phyloP scores from a whole-genome alignment of 2,329 filamentous ascomycete genomes.

The Aspergillus awamori region DNA sequence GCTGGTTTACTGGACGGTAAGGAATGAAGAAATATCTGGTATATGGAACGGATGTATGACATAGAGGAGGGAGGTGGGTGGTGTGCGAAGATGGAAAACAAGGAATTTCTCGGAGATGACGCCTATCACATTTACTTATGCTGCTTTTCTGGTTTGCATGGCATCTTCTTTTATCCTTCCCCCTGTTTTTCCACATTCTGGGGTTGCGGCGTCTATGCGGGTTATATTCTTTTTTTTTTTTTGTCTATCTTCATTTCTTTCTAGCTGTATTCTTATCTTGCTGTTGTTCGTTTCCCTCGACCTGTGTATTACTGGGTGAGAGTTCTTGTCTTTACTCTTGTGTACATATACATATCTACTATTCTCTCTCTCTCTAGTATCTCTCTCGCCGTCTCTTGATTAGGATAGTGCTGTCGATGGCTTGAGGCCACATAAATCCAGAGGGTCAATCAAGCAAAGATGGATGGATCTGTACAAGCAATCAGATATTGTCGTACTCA shows the following conservation, averaged over 20 bases:
- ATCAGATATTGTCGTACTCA: not conserved
- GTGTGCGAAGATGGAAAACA: not conserved
- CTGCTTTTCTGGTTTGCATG: conserved; percentile 16
- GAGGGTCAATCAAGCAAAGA: not conserved
- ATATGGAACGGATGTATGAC: conserved; percentile 2
- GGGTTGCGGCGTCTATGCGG: conserved; percentile 36
- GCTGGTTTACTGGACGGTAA: conserved; percentile 45
- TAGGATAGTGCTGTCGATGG: not conserved
- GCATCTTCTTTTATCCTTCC: conserved; percentile 18
- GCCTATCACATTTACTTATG: conserved; percentile 1
- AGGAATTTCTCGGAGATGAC: not conserved
- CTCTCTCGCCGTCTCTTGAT: conserved; percentile 10
- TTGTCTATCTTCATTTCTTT: not conserved
- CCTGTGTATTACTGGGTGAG: conserved; percentile 22
- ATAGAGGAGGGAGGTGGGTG: not conserved
- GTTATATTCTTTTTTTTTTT: not conserved
- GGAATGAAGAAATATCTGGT: not conserved
- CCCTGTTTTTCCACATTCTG: conserved; percentile 21
- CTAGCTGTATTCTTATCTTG: conserved; percentile 4
- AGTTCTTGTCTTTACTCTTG: conserved; percentile 30
- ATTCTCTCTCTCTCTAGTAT: conserved; percentile 4
- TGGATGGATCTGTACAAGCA: not conserved
- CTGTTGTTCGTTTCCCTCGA: conserved; percentile 7
- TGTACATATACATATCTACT: conserved; percentile 33
- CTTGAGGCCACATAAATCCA: not conserved